Base-by-base conservation (phyloP, 225 moss, liverwort and hornwort species). In the Takakia lepidozioides region DNA sequence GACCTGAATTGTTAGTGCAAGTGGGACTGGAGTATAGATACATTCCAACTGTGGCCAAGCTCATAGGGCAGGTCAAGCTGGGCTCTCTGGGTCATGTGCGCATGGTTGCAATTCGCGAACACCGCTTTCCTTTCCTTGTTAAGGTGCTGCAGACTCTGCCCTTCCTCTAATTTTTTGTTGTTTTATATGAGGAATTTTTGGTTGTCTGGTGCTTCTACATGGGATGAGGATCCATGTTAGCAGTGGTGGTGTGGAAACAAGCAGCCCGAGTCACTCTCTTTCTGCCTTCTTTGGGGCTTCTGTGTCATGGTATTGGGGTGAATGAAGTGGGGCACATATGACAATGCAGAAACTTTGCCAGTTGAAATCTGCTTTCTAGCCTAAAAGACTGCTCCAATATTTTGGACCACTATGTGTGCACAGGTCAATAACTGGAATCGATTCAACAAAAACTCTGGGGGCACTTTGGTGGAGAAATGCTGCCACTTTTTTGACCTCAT, bases 401-500 rank as follows among this genome's bases (percentile, higher is more conserved):
- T n/a, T n/a, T n/a, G n/a, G n/a, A n/a, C 8, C 16, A 10, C 1
- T 6, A 2, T 20, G 35, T 37, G 5, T 10, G 10, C 23, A 15
- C 71, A 83, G 83, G 79, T 91, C 2, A 60, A 91, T 3, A 81
- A 91, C 54, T 91, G 90, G 90, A 91, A 91, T 40, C 81, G 90
- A 23, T 91, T 91, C 57, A 91, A 86, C 66, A 59, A 45, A 35
- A 91, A 91, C 27, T 75, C 86, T 1, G 90, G 90, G 32, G 90
- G 90, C 36, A 91, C 90, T 6, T 64, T 91, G 41, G 90, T 91
- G 38, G 90, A 91, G 55, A 91, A 91, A 44, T 91, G 90, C 53
- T 91, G 90, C 38, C 90, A 91, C 52, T 91, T 91, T 58, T 91
- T 91, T 51, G 90, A 91, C 52, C 90, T 86, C 15, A 91, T 91